Percentiles rank a stretch among this genome's conserved stretches.
phyloP scores from a whole-genome alignment of 441 rosid species.

The Arabidopsis lyrata region DNA sequence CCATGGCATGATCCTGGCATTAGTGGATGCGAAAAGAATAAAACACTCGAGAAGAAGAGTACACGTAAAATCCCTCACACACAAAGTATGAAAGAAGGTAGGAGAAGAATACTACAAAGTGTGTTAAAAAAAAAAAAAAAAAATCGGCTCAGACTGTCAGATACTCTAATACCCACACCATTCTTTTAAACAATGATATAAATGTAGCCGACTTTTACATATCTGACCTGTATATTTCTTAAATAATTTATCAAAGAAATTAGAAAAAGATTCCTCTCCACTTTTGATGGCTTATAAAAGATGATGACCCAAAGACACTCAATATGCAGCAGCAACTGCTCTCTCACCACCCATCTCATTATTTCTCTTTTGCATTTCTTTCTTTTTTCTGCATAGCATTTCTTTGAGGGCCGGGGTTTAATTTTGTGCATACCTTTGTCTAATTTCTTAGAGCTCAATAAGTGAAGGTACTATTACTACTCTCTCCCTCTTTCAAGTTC shows the following conservation, averaged over 20 bases:
- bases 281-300: slow-evolving; percentile 45
- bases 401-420: not conserved
- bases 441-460: not conserved
- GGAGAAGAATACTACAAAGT: slow-evolving; percentile 9
- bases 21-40: slow-evolving; percentile 11
- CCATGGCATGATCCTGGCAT: slow-evolving; percentile 15
- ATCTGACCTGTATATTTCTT: slow-evolving; percentile 22
- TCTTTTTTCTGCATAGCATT: slow-evolving; percentile 2
- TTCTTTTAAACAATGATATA: slow-evolving; percentile 1
- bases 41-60: slow-evolving; percentile 16
- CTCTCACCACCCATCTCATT: slow-evolving; percentile 28
- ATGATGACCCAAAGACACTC: slow-evolving; percentile 28
- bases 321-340: slow-evolving; percentile 40
- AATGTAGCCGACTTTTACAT: slow-evolving; percentile 19
- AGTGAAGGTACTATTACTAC: slow-evolving; percentile 30
- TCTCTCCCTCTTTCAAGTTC: not conserved
- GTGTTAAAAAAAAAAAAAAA: no score
- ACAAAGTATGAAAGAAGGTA: slow-evolving; percentile 8
- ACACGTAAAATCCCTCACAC: slow-evolving; percentile 18
- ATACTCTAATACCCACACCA: slow-evolving; percentile 8
- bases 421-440: not conserved
- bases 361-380: slow-evolving; percentile 14
- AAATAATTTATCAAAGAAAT: not conserved
- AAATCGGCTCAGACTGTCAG: not conserved
- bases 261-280: slow-evolving; percentile 30